Evolutionary conservation across 805 yeast genomes (phyloP), one percentile per base, ranked within the genome.

Genomic region (Cyberlindnera euphorbiae): DNA sequence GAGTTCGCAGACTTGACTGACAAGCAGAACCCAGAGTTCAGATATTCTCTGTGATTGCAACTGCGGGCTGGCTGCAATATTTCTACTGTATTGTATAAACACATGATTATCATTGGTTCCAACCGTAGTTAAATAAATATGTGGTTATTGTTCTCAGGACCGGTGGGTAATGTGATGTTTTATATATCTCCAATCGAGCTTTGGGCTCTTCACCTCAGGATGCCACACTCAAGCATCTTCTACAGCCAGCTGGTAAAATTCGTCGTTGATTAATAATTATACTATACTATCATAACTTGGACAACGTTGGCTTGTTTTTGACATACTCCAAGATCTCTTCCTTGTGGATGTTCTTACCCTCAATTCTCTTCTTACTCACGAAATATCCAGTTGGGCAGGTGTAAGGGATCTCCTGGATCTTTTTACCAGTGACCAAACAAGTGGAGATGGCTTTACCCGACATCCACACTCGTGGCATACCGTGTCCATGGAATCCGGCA

Each of bases 401-500:
- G 29, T 42, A 39, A 8, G 35, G 35, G 13, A 41, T 38, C 5
- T 49, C 49, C 26, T 33, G 14, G 17, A 49, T 39, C 13, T 15
- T 23, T 36, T 39, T 41, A 15, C 29, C 37, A 18, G 33, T 28
- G 7, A 38, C 31, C 12, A 50, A 39, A 33, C 56, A 49, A 5
- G 50, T 46, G 4, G 66, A 69, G 15, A 69, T 38, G 1, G 67
- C 69, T 37, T 64, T 61, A 12, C 68, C 71, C 28, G 59, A 45
- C 6, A 65, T 35, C 37, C 62, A 62, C 8, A 67, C 64, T 27
- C 74, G 53, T 23, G 75, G 73, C 74, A 71, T 69, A 16, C 76
- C 76, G 49, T 71, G 75, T 3, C 75, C 76, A 28, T 66, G 63
- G 50, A 67, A 71, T 0, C 76, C 76, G 4, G 74, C 73, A 42